phyloP scores from a whole-genome alignment of 352 stramenopile genomes.

The Salisapilia sapeloensis region DNA sequence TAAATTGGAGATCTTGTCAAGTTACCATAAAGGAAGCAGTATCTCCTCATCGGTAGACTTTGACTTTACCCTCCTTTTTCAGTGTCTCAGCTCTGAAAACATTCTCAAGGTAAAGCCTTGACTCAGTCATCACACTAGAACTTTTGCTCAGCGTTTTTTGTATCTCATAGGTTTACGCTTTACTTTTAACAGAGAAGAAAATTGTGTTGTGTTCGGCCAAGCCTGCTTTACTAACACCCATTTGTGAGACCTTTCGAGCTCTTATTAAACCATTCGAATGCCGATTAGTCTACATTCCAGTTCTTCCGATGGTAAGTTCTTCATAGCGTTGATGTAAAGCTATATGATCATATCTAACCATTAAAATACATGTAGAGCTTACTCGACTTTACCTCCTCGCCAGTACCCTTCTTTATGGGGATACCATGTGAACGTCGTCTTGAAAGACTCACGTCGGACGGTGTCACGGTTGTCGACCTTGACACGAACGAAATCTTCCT shows the following conservation, averaged over 20 bases:
- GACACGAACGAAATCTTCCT: conserved; percentile 39
- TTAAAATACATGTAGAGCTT: too few relatives aligned
- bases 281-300: conserved; percentile 60
- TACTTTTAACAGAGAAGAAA: conserved; percentile 52
- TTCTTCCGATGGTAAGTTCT: conserved; percentile 41
- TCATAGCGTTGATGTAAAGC: too few relatives aligned
- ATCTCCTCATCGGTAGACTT: conserved; percentile 31
- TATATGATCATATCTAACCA: too few relatives aligned
- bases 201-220: conserved; percentile 40
- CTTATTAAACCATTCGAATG: conserved; percentile 47
- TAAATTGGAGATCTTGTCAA: conserved; percentile 13
- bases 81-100: conserved; percentile 42
- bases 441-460: conserved; percentile 21
- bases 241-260: conserved; percentile 39
- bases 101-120: conserved; percentile 29
- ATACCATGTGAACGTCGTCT: conserved; percentile 21
- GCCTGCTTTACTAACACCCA: conserved; percentile 33
- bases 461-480: conserved; percentile 49
- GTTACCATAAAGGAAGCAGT: conserved; percentile 7
- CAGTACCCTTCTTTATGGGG: conserved; percentile 69
- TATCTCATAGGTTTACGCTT: conserved; percentile 18
- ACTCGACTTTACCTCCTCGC: conserved; percentile 50
- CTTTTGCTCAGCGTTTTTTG: background rate
- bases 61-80: conserved; percentile 53
- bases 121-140: too few relatives aligned